Percentiles rank a stretch among this genome's conserved stretches.
phyloP scores from a whole-genome alignment of 202 grass and related monocot genomes.

The Carex arenaria region DNA sequence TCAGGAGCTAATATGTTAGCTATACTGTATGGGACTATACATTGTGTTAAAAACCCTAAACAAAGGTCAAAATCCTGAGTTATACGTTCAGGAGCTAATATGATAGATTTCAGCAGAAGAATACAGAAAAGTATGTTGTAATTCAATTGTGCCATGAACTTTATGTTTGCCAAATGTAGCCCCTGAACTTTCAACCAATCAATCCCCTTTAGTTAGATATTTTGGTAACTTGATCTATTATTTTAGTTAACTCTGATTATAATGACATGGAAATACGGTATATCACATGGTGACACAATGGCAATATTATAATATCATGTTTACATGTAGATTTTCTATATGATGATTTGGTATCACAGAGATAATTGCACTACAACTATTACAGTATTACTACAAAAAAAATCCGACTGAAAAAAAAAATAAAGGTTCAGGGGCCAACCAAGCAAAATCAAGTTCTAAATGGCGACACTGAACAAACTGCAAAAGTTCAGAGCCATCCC shows the following conservation, averaged over 20 bases:
- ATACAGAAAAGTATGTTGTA: not conserved
- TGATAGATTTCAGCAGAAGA: not conserved
- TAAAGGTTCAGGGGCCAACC: not conserved
- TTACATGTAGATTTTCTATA: not conserved
- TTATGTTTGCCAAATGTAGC: not conserved
- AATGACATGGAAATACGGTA: not conserved
- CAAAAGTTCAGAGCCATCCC: slow-evolving; percentile 14
- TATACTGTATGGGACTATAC: too few species aligned
- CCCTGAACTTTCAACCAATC: not conserved
- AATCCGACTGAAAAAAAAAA: not conserved
- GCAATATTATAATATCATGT: not conserved
- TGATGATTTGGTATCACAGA: not conserved
- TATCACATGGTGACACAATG: not conserved
- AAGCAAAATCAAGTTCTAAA: not conserved
- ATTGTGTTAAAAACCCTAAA: too few species aligned
- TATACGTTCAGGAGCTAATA: too few species aligned
- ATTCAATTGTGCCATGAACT: not conserved
- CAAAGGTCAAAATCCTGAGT: too few species aligned
- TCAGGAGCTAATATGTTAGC: too few species aligned
- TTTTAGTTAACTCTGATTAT: not conserved
- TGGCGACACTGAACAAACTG: not conserved
- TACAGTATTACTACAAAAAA: not conserved
- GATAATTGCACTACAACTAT: not conserved
- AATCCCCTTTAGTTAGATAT: not conserved
- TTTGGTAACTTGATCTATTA: not conserved